phyloP scores from a whole-genome alignment of 208 protist genomes.

The Trypanosoma melophagium region DNA sequence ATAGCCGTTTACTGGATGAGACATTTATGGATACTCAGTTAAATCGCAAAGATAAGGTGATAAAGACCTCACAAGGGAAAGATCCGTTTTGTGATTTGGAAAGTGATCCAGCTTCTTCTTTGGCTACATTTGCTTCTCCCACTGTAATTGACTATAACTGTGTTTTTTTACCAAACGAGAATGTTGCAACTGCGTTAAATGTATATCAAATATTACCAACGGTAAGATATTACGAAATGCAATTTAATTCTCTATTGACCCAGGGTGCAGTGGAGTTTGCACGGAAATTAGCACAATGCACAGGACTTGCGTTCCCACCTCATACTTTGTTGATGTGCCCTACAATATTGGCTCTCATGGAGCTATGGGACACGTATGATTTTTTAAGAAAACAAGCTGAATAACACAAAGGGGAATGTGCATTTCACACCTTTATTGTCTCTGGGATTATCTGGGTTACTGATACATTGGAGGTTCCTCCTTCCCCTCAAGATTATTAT shows the following conservation, averaged over 20 bases:
- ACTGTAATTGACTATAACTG: neutral
- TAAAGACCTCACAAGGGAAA: neutral
- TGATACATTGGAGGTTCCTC: too few relatives aligned
- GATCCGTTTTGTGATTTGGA: neutral
- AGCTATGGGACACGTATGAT: conserved; percentile 80
- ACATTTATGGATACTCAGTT: neutral
- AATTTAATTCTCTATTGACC: conserved; percentile 58
- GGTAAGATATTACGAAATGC: conserved; percentile 76
- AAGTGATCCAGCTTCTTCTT: neutral
- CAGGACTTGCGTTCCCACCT: conserved; percentile 61
- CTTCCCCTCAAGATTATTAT: neutral
- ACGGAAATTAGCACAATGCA: conserved; percentile 34
- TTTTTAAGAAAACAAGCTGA: conserved; percentile 33
- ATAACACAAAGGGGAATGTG: neutral
- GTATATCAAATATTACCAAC: conserved; percentile 67
- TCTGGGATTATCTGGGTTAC: too few relatives aligned
- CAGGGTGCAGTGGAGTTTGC: conserved; percentile 61
- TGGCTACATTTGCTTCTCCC: neutral
- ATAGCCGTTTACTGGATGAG: neutral
- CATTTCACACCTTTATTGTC: conserved; percentile 1
- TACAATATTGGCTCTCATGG: conserved; percentile 66
- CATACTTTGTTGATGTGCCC: conserved; percentile 76
- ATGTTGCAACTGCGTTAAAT: conserved; percentile 37
- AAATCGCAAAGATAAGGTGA: neutral
- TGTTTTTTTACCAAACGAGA: conserved; percentile 14